Evolutionary conservation across 768 basidiomycete species (phyloP).

Genomic region (Multifurca ochricompacta): DNA sequence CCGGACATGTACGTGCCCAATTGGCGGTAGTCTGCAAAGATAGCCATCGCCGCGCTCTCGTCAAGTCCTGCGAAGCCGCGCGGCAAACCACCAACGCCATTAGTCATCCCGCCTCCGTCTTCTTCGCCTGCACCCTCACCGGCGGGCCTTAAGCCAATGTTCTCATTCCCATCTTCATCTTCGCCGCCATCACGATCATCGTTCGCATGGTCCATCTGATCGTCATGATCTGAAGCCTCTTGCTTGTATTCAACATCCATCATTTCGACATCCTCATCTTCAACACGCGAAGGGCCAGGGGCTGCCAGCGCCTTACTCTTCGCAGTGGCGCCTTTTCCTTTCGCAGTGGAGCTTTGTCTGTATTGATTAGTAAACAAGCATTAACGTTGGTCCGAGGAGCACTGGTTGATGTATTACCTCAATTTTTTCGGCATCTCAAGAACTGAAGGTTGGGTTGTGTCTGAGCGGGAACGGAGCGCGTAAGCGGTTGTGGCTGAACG

Average conservation of each 20-base stretch:
- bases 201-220: conserved; percentile 37
- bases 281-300: conserved; percentile 55
- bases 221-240: conserved; percentile 39
- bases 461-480: conserved; percentile 56
- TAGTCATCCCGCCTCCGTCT: conserved; percentile 28
- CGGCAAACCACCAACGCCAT: conserved; percentile 24
- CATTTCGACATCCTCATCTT: conserved; percentile 75
- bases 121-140: conserved; percentile 30
- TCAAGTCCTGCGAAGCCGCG: conserved; percentile 35
- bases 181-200: conserved; percentile 44
- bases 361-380: conserved; percentile 13
- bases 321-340: conserved; percentile 33
- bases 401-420: conserved; percentile 34
- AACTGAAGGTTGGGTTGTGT: conserved; percentile 32
- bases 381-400: background rate
- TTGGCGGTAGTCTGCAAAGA: conserved; percentile 81
- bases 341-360: conserved; percentile 40
- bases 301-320: conserved; percentile 51
- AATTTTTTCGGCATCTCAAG: conserved; percentile 70
- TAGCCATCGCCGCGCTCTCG: conserved; percentile 66
- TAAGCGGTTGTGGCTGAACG: conserved; percentile 47
- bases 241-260: conserved; percentile 53
- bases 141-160: conserved; percentile 30
- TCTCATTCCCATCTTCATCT: conserved; percentile 40
- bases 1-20: conserved; percentile 92